Evolutionary conservation across 805 yeast genomes (phyloP).

Genomic region (Myxozyma geophila): DNA sequence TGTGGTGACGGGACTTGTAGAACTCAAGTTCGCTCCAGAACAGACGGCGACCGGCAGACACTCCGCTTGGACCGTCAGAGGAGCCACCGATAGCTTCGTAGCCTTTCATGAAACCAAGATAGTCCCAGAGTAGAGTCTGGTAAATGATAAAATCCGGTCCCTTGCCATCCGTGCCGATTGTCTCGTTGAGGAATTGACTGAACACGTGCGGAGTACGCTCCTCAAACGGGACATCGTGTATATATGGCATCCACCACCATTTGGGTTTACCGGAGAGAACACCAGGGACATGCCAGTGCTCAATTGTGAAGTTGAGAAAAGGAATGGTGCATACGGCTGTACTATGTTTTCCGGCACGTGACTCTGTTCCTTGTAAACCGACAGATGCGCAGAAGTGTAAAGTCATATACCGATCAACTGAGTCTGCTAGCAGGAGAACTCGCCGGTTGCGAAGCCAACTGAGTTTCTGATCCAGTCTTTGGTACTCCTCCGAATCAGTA

Average conservation of each 20-base stretch:
- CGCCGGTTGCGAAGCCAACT: constrained; percentile 26
- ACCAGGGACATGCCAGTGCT: constrained; percentile 33
- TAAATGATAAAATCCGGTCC: constrained; percentile 26
- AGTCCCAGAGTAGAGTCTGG: constrained; percentile 26
- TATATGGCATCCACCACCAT: constrained; percentile 32
- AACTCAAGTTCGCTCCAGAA: constrained; percentile 25
- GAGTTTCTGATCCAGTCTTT: constrained; percentile 3
- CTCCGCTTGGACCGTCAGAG: neutral
- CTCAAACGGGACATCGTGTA: constrained; percentile 28
- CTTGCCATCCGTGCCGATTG: constrained; percentile 22
- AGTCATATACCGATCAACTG: constrained; percentile 26
- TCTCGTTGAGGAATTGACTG: constrained; percentile 2
- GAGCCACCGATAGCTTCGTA: neutral
- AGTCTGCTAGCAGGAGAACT: constrained; percentile 27
- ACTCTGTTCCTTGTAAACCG: constrained; percentile 2
- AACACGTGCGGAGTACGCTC: constrained; percentile 18
- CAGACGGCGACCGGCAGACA: constrained; percentile 9
- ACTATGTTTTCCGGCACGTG: constrained; percentile 14
- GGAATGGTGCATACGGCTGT: constrained; percentile 26
- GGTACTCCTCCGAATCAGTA: neutral
- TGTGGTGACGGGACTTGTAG: constrained; percentile 17
- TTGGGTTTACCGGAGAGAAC: constrained; percentile 19
- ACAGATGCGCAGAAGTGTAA: constrained; percentile 15
- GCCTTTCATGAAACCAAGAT: constrained; percentile 4
- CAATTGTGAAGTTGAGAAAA: constrained; percentile 25